Conservation (phyloP, 2,329 filamentous ascomycete genomes). For the Fusarium compactum region DNA sequence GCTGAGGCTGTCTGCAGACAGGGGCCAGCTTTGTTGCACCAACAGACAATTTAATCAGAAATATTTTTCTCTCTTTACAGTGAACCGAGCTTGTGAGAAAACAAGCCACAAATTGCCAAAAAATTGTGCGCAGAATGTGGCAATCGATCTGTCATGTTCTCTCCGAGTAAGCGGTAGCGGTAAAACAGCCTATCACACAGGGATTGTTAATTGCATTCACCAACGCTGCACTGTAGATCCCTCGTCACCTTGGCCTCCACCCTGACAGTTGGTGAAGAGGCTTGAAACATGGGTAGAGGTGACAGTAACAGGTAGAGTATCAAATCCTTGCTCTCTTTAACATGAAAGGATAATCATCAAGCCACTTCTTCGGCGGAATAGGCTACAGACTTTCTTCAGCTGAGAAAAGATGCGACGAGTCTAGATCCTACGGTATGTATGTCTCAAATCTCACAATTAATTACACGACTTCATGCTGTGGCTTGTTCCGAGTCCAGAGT, state of each 20-base stretch:
- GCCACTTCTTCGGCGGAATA: neutral
- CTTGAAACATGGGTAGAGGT: neutral
- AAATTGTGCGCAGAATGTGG: neutral
- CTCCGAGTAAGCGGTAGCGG: neutral
- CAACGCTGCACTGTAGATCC: conserved; percentile 1
- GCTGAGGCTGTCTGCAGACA: neutral
- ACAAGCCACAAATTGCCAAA: neutral
- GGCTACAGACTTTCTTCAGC: neutral
- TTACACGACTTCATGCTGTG: neutral
- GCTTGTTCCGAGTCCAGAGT: neutral
- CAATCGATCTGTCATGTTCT: conserved; percentile 3
- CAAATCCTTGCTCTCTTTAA: neutral
- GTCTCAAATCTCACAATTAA: neutral
- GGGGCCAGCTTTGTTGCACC: neutral
- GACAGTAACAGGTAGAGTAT: neutral
- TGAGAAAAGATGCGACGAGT: neutral
- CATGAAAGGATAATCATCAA: neutral
- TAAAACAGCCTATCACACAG: neutral
- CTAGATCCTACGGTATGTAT: neutral
- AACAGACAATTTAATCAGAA: neutral
- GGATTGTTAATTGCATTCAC: conserved; percentile 13
- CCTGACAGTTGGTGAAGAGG: neutral
- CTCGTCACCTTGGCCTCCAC: neutral
- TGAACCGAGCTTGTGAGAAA: neutral
- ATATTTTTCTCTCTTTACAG: neutral